Evolutionary conservation across 1,284 basidiomycete species (phyloP).

Genomic region (Trichosporon sp.): DNA sequence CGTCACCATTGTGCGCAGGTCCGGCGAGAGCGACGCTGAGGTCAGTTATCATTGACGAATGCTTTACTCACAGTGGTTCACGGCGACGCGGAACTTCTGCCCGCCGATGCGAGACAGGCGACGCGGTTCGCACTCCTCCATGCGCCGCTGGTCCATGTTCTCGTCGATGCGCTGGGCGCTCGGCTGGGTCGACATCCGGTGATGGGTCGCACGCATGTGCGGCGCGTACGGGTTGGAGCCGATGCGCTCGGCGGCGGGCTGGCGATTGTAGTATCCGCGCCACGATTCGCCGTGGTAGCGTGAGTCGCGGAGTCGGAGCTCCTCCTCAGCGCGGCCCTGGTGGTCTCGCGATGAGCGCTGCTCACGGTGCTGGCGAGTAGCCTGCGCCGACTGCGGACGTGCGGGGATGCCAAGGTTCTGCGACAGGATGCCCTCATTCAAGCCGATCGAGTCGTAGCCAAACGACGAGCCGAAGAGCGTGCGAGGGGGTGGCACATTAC

Average conservation of each 20-base stretch:
- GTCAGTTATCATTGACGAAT: neutral
- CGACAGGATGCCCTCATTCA: slow-evolving; percentile 28
- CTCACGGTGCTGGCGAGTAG: slow-evolving; percentile 4
- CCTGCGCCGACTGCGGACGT: slow-evolving; percentile 1
- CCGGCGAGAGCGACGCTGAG: slow-evolving; percentile 54
- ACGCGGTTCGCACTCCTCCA: slow-evolving; percentile 28
- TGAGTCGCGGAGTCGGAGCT: slow-evolving; percentile 25
- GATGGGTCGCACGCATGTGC: neutral
- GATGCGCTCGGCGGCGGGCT: slow-evolving; percentile 20
- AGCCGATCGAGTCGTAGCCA: slow-evolving; percentile 29
- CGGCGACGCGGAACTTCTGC: slow-evolving; percentile 48
- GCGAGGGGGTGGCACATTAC: slow-evolving; percentile 21
- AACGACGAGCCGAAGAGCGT: slow-evolving; percentile 24
- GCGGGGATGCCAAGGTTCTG: slow-evolving; percentile 20
- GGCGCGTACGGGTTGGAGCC: neutral
- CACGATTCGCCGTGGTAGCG: slow-evolving; percentile 31
- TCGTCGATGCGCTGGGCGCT: slow-evolving; percentile 18
- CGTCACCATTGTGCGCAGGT: slow-evolving; percentile 54
- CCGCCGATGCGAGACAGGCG: slow-evolving; percentile 47
- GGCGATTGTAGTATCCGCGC: slow-evolving; percentile 28
- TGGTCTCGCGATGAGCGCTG: neutral
- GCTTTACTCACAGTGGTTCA: slow-evolving; percentile 54
- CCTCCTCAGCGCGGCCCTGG: slow-evolving; percentile 12
- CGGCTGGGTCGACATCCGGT: slow-evolving; percentile 14
- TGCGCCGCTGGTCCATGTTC: slow-evolving; percentile 11